Evolutionary conservation across 495 filamentous ascomycete genomes (phyloP).

Genomic region (Podospora fimiseda): DNA sequence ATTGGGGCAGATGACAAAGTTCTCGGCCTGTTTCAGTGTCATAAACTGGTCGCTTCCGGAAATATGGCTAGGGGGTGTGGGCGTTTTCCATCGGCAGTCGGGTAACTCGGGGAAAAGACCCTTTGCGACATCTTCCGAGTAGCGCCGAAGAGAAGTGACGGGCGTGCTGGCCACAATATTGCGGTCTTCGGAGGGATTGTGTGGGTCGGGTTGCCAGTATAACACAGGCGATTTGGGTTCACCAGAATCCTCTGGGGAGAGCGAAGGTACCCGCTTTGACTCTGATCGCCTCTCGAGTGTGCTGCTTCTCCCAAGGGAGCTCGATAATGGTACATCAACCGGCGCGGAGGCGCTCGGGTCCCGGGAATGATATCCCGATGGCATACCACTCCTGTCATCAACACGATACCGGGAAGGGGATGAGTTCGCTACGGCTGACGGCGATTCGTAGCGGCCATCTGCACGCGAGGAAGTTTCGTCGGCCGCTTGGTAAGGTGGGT

Average conservation of each 20-base stretch:
- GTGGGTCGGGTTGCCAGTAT: slow-evolving; percentile 26
- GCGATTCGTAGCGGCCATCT: slow-evolving; percentile 24
- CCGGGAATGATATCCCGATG: slow-evolving; percentile 16
- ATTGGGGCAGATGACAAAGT: slow-evolving; percentile 41
- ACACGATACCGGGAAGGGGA: slow-evolving; percentile 15
- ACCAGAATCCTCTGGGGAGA: slow-evolving; percentile 13
- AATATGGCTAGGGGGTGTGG: slow-evolving; percentile 9
- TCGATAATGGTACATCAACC: slow-evolving; percentile 2
- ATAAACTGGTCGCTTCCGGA: slow-evolving; percentile 32
- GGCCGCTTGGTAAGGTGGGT: neutral
- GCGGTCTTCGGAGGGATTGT: slow-evolving; percentile 18
- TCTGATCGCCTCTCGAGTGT: slow-evolving; percentile 20
- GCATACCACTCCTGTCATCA: slow-evolving; percentile 14
- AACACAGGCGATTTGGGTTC: slow-evolving; percentile 16
- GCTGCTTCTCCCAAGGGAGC: slow-evolving; percentile 9
- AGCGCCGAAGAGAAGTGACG: slow-evolving; percentile 28
- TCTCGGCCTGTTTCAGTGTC: slow-evolving; percentile 35
- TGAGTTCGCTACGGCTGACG: slow-evolving; percentile 24
- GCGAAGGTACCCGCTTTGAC: slow-evolving; percentile 12
- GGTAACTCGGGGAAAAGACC: slow-evolving; percentile 29
- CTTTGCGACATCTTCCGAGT: slow-evolving; percentile 28
- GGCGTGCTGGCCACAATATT: slow-evolving; percentile 2
- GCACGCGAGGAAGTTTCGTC: neutral
- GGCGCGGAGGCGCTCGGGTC: slow-evolving; percentile 18
- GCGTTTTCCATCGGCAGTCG: slow-evolving; percentile 31